These are phyloP conservation scores for Brettanomyces nanus DNA, from an alignment of 805 yeast species.

Conservation along the genomic window DNA sequence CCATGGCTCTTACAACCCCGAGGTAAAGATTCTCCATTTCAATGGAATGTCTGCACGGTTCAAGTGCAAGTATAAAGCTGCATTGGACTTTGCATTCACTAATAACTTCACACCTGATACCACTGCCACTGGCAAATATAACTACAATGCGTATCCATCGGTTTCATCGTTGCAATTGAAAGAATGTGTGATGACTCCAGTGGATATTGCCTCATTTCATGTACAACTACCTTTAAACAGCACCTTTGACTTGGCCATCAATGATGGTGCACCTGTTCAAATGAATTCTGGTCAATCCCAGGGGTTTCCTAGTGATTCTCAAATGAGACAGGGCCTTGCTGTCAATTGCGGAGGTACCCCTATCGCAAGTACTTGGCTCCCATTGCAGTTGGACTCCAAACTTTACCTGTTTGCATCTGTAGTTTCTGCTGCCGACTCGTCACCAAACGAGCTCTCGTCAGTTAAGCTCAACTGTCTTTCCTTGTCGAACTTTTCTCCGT, in stretches of 20 bases:
- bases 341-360: slow-evolving; percentile 27
- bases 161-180: background rate
- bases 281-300: slow-evolving; percentile 1
- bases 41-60: slow-evolving; percentile 7
- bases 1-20: slow-evolving; percentile 7
- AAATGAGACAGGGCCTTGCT: slow-evolving; percentile 18
- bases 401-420: slow-evolving; percentile 22
- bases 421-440: slow-evolving; percentile 5
- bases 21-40: slow-evolving; percentile 12
- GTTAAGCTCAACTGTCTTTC: slow-evolving; percentile 14
- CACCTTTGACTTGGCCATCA: slow-evolving; percentile 12
- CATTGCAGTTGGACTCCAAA: slow-evolving; percentile 8
- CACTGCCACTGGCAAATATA: background rate
- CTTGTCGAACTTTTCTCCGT: slow-evolving; percentile 7
- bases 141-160: slow-evolving; percentile 1
- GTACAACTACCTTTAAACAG: slow-evolving; percentile 7
- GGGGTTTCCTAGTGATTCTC: slow-evolving; percentile 14
- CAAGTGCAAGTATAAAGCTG: slow-evolving; percentile 3
- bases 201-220: slow-evolving; percentile 5
- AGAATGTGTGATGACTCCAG: background rate
- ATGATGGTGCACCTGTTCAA: slow-evolving; percentile 5
- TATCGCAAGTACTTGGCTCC: slow-evolving; percentile 18
- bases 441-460: slow-evolving; percentile 6
- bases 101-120: slow-evolving; percentile 1
- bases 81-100: background rate